A percentile compares a stretch with the other conserved stretches of the same genome.
Conservation (phyloP, 148 eudicot genomes). For the Rhododendron kiyosumense region DNA sequence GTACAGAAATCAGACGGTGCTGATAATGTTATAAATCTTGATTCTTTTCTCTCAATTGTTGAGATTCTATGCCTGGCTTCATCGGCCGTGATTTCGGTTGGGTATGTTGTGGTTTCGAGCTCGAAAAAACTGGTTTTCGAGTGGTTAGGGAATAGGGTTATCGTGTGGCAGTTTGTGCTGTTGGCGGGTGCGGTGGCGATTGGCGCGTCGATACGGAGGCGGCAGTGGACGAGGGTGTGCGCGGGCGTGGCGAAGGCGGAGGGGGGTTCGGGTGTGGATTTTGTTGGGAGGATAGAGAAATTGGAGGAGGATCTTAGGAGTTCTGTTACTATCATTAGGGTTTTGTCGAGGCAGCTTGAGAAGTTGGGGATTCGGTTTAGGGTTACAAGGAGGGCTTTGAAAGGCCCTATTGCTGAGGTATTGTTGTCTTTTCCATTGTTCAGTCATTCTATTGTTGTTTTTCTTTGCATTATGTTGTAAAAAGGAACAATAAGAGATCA, state of each 20-base stretch:
- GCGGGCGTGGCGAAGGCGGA: constrained; percentile 21
- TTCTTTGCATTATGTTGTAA: not conserved
- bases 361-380: constrained; percentile 90
- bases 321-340: constrained; percentile 45
- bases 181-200: constrained; percentile 58
- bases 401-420: constrained; percentile 93
- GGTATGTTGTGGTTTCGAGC: constrained; percentile 33
- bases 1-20: constrained; percentile 7
- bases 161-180: constrained; percentile 42
- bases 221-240: constrained; percentile 80
- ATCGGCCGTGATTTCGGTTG: constrained; percentile 49
- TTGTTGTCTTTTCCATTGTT: not conserved
- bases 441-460: not conserved
- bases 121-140: constrained; percentile 33
- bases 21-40: constrained; percentile 27
- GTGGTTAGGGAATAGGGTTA: constrained; percentile 42
- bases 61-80: constrained; percentile 56
- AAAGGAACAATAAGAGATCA: not conserved
- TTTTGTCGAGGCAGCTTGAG: constrained; percentile 84
- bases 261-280: constrained; percentile 39
- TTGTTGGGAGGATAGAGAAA: constrained; percentile 78
- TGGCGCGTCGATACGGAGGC: constrained; percentile 60
- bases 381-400: constrained; percentile 63
- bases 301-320: constrained; percentile 75
- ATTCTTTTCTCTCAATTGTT: constrained; percentile 43